These are phyloP conservation scores for Dipodascopsis tothii DNA, from an alignment of 805 yeast genomes.

Conservation along the genomic window DNA sequence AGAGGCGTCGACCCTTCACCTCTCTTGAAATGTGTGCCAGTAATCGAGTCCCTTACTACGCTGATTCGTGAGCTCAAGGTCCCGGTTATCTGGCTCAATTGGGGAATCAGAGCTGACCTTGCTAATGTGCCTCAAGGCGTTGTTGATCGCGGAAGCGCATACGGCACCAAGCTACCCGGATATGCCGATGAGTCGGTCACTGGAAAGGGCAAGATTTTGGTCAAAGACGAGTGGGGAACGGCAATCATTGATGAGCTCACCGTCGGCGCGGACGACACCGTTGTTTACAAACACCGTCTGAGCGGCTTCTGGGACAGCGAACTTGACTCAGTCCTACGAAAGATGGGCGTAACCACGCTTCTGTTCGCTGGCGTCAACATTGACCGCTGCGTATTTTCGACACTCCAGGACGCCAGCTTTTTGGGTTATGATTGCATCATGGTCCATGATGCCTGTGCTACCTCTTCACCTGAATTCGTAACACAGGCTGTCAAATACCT, in stretches of 20 bases:
- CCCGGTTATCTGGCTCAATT: constrained; percentile 19
- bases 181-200: constrained; percentile 11
- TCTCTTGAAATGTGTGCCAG: constrained; percentile 6
- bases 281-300: constrained; percentile 16
- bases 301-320: constrained; percentile 20
- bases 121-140: constrained; percentile 15
- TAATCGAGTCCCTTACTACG: constrained; percentile 9
- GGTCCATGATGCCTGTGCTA: constrained; percentile 21
- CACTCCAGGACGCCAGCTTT: constrained; percentile 18
- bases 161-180: constrained; percentile 14
- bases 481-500: constrained; percentile 11
- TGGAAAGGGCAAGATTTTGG: constrained; percentile 14
- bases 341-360: constrained; percentile 10
- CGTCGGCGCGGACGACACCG: constrained; percentile 9
- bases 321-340: constrained; percentile 13
- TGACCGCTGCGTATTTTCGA: constrained; percentile 20
- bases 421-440: constrained; percentile 19
- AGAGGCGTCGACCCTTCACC: constrained; percentile 8
- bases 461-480: constrained; percentile 19
- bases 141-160: constrained; percentile 8
- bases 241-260: constrained; percentile 12
- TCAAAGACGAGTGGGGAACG: constrained; percentile 17
- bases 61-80: constrained; percentile 7
- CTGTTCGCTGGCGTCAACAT: constrained; percentile 18
- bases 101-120: constrained; percentile 17